Base-by-base conservation (phyloP, 495 filamentous ascomycete species). In the Neurospora hispaniola region DNA sequence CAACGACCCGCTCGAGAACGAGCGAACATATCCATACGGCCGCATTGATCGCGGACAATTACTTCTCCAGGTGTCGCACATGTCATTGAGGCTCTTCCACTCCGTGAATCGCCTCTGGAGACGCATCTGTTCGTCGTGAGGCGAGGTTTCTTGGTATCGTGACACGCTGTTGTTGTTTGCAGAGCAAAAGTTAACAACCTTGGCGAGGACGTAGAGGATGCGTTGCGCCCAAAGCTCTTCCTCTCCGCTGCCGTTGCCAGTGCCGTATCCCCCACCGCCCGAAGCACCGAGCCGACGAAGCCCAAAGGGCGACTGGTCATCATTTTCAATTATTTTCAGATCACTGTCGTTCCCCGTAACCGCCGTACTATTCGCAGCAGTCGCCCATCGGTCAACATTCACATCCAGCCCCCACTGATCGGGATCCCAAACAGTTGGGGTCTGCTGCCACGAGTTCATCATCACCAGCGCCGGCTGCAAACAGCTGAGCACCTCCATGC, bases 221-320 rank as follows among this genome's bases (percentile, higher is more conserved):
- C 92, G 89, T 78, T 97, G 90, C 8, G 91, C 90, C 96, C 96
- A 99, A n/a, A 92, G 76, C 73, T 97, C 94, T 79, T 97, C 94
- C 43, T 87, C 84, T 6, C 84, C 85, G 71, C 90, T 90, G 35
- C 84, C 85, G 59, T 91, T 84, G 73, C 91, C 93, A 18, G 88
- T 89, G 23, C 90, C 85, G 43, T 46, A 46, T n/a, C 43, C 43
- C 43, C 8, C 39, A 40, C 39, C 18, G 9, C 43, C 18, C 43
- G 43, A 18, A n/a, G 43, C 18, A 10, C 92, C 89, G 76, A 90
- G 70, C 92, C 89, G 77, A 90, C 93, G 31, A 92, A 79, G 70
- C 93, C 91, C 20, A 88, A 85, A 46, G n/a, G 43, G 77, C 93
- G 86, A 8, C 88, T 88, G 91, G 38, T 69, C 20, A 10, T 93